Conservation (phyloP, 1,284 basidiomycete genomes). For the Trametes sp. region DNA sequence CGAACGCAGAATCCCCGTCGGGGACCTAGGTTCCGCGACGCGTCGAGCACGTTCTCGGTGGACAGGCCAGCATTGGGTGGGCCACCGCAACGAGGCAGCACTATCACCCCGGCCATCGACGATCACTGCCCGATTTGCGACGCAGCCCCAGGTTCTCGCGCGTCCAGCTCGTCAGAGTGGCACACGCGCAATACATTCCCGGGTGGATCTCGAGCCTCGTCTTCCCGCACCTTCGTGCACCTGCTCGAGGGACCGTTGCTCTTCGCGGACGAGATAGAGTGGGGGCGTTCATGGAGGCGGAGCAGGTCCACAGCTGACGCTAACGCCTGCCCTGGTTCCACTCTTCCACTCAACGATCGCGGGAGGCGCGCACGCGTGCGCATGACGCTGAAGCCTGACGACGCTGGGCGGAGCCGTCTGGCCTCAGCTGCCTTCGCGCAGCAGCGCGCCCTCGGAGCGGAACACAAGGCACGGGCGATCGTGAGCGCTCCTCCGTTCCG, state of each 20-base stretch:
- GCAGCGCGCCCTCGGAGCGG: slow-evolving; percentile 25
- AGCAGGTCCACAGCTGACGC: slow-evolving; percentile 5
- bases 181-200: slow-evolving; percentile 13
- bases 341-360: slow-evolving; percentile 2
- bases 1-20: neutral
- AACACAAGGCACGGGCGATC: slow-evolving; percentile 16
- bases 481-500: slow-evolving; percentile 20
- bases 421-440: slow-evolving; percentile 18
- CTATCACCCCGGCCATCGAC: slow-evolving; percentile 33
- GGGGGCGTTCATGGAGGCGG: slow-evolving; percentile 17
- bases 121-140: slow-evolving; percentile 28
- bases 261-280: neutral
- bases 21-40: neutral
- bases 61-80: slow-evolving; percentile 16
- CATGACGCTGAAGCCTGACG: slow-evolving; percentile 11
- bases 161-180: slow-evolving; percentile 6
- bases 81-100: slow-evolving; percentile 17
- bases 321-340: slow-evolving; percentile 10
- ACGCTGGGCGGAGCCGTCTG: slow-evolving; percentile 8
- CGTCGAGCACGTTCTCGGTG: slow-evolving; percentile 22
- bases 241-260: neutral
- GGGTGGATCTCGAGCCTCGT: slow-evolving; percentile 23
- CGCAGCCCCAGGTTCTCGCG: slow-evolving; percentile 8
- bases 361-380: neutral
- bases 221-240: neutral